phyloP scores from a whole-genome alignment of 345 rosid species.

The Populus tremula region DNA sequence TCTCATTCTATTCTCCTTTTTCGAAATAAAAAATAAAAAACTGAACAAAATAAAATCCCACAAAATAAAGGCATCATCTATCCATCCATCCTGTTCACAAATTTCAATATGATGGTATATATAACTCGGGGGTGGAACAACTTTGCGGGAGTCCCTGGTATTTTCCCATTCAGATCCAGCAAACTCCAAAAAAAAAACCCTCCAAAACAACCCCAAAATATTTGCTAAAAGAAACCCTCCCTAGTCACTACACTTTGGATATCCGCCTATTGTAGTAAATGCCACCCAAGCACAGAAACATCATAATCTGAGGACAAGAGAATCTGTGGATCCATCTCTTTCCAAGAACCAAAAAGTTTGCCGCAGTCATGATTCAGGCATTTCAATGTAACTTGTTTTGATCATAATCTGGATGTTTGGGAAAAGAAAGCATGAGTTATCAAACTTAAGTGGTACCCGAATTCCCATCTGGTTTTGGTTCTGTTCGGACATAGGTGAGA shows the following conservation, averaged over 20 bases:
- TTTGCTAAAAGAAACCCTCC: slow-evolving; percentile 3
- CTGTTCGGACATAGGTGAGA: slow-evolving; percentile 73
- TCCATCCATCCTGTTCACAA: slow-evolving; percentile 22
- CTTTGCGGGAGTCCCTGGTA: background rate
- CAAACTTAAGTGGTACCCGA: slow-evolving; percentile 28
- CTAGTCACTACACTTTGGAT: background rate
- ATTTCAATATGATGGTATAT: slow-evolving; percentile 8
- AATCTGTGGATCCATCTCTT: slow-evolving; percentile 1
- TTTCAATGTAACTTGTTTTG: background rate
- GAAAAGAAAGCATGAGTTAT: background rate
- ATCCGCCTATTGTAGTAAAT: slow-evolving; percentile 3
- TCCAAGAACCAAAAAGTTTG: background rate
- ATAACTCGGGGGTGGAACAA: background rate
- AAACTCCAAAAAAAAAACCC: background rate
- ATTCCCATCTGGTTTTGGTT: slow-evolving; percentile 45
- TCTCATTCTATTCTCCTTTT: background rate
- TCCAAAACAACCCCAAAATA: background rate
- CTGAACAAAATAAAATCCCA: slow-evolving; percentile 5
- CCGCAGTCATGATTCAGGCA: slow-evolving; percentile 8
- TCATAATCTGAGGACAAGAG: slow-evolving; percentile 1
- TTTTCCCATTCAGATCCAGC: background rate
- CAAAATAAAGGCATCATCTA: slow-evolving; percentile 3
- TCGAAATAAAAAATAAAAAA: background rate
- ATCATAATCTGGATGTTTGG: background rate
- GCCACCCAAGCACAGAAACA: slow-evolving; percentile 19